phyloP scores from a whole-genome alignment of 2,329 filamentous ascomycete species.

The Alternaria novae-zelandiae region DNA sequence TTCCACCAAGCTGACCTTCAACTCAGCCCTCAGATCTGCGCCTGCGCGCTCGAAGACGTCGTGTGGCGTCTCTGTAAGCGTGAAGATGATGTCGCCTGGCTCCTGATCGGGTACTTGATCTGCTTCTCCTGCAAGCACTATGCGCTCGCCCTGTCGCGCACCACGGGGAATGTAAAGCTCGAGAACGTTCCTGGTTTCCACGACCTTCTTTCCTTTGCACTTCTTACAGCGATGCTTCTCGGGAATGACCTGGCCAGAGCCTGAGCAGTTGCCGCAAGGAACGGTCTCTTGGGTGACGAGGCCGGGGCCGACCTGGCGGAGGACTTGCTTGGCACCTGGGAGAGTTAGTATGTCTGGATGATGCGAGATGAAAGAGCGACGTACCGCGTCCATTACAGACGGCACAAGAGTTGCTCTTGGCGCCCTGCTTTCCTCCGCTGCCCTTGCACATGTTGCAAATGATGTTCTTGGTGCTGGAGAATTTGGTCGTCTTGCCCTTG shows the following conservation, averaged over 20 bases:
- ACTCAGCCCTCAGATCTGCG: constrained; percentile 79
- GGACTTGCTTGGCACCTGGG: constrained; percentile 71
- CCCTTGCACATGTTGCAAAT: constrained; percentile 89
- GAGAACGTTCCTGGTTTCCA: constrained; percentile 88
- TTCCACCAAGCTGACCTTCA: constrained; percentile 82
- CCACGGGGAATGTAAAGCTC: constrained; percentile 96
- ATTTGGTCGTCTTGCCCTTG: constrained; percentile 98
- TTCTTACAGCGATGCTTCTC: constrained; percentile 99
- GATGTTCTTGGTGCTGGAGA: constrained; percentile 92
- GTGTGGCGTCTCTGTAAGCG: constrained; percentile 81
- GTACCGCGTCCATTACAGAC: constrained; percentile 79
- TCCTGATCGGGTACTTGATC: constrained; percentile 89
- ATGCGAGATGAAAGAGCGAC: constrained; percentile 7
- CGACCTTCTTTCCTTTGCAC: constrained; percentile 91
- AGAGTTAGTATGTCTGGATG: constrained; percentile 20
- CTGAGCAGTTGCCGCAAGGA: constrained; percentile 81
- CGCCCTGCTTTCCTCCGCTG: constrained; percentile 87
- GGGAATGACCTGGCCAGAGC: constrained; percentile 85
- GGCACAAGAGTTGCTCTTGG: constrained; percentile 81
- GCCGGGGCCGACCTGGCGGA: constrained; percentile 85
- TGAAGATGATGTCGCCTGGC: constrained; percentile 92
- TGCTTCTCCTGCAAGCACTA: constrained; percentile 89
- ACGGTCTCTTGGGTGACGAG: constrained; percentile 81
- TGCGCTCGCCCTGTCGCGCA: constrained; percentile 79
- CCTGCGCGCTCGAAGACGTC: constrained; percentile 82